These are phyloP conservation scores for Clitoria ternatea DNA, from an alignment of 306 rosid species.

Conservation along the genomic window DNA sequence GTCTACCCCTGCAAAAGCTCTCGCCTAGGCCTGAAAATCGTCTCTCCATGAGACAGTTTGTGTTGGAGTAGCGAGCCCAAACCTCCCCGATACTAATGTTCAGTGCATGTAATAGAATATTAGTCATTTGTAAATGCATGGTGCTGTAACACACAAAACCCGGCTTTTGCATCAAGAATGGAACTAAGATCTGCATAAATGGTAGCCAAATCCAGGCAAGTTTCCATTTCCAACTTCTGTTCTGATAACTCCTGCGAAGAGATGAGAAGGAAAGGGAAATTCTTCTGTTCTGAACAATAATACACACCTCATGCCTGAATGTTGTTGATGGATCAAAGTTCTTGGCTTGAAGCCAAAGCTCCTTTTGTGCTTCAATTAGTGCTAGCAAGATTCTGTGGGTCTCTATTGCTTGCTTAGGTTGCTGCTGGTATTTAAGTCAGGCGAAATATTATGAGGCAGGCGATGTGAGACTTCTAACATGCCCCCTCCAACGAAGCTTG, in stretches of 20 bases:
- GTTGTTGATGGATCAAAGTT: constrained; percentile 30
- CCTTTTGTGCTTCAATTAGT: constrained; percentile 60
- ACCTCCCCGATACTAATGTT: too few relatives aligned
- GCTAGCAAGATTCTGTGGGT: constrained; percentile 82
- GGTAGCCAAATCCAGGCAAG: constrained; percentile 75
- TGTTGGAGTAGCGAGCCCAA: too few relatives aligned
- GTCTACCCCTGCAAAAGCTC: too few relatives aligned
- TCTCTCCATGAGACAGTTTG: too few relatives aligned
- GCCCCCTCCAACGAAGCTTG: too few relatives aligned
- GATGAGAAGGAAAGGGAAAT: neutral
- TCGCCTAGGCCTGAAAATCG: too few relatives aligned
- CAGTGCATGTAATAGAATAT: neutral
- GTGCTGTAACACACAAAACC: neutral
- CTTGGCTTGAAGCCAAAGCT: constrained; percentile 40
- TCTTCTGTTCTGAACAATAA: constrained; percentile 9
- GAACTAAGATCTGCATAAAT: constrained; percentile 56
- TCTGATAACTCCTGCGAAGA: constrained; percentile 50
- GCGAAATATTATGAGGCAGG: too few relatives aligned
- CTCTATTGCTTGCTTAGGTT: constrained; percentile 90
- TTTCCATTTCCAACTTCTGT: constrained; percentile 57
- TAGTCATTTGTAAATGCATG: constrained; percentile 1
- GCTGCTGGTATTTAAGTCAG: too few relatives aligned
- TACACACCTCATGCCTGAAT: constrained; percentile 50
- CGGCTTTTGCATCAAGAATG: constrained; percentile 69
- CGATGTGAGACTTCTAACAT: too few relatives aligned